Conservation (phyloP, 345 rosid species). For the Triadica sebifera region DNA sequence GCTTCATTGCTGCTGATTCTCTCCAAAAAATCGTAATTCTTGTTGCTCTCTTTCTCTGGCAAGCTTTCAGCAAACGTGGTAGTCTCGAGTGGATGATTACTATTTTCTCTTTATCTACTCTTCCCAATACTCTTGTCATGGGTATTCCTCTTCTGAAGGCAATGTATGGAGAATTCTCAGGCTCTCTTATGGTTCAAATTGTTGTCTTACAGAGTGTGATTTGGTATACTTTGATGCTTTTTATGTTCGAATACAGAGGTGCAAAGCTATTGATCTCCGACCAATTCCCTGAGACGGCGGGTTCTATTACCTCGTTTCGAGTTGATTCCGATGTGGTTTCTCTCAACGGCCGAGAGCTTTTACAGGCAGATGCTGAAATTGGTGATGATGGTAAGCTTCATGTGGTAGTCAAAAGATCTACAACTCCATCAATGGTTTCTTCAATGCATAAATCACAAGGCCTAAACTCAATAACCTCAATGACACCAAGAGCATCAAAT, state of each 20-base stretch:
- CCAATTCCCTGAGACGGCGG: constrained; percentile 82
- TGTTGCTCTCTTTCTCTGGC: constrained; percentile 67
- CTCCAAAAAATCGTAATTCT: constrained; percentile 75
- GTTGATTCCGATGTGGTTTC: constrained; percentile 81
- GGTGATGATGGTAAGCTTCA: constrained; percentile 85
- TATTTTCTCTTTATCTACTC: constrained; percentile 70
- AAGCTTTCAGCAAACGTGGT: constrained; percentile 50
- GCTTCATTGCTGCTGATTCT: constrained; percentile 77
- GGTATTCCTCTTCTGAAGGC: constrained; percentile 81
- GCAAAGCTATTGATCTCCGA: constrained; percentile 70
- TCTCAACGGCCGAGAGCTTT: constrained; percentile 68
- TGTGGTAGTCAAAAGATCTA: constrained; percentile 62
- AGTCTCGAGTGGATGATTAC: constrained; percentile 81
- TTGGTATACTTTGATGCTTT: constrained; percentile 83
- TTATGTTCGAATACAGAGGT: constrained; percentile 77
- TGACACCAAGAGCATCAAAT: constrained; percentile 77
- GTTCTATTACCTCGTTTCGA: constrained; percentile 66
- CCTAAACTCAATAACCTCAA: constrained; percentile 42
- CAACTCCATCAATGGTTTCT: constrained; percentile 60
- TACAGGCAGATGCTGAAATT: constrained; percentile 76
- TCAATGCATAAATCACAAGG: constrained; percentile 65
- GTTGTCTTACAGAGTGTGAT: constrained; percentile 79
- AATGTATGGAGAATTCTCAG: constrained; percentile 82
- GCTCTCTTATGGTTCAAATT: constrained; percentile 70
- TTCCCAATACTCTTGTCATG: constrained; percentile 84